A percentile compares a stretch with the other conserved stretches of the same genome.
Conservation (phyloP, 768 basidiomycete genomes). For the Termitomyces sp. region DNA sequence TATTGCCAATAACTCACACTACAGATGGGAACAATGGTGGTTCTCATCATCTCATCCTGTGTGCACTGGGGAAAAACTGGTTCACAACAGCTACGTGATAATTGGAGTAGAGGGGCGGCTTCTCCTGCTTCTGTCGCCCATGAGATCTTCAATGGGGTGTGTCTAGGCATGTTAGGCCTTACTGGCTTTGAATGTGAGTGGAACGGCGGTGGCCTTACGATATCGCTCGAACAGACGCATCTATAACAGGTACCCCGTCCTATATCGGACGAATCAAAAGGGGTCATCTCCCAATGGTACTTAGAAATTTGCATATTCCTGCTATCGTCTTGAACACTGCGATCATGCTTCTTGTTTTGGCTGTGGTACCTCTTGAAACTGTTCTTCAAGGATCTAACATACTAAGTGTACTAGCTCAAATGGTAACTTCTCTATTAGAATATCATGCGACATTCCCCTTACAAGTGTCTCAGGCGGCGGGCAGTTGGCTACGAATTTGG, state of each 20-base stretch:
- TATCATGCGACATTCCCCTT: not conserved
- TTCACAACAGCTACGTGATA: constrained; percentile 38
- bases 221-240: not conserved
- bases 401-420: constrained; percentile 56
- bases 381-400: constrained; percentile 52
- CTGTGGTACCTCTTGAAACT: constrained; percentile 46
- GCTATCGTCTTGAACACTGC: constrained; percentile 49
- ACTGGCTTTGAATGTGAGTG: constrained; percentile 67
- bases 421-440: constrained; percentile 24
- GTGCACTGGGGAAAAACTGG: constrained; percentile 51
- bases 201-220: not conserved
- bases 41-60: constrained; percentile 42
- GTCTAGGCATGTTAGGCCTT: constrained; percentile 65
- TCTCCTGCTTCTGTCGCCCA: constrained; percentile 25
- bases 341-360: constrained; percentile 56
- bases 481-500: constrained; percentile 56
- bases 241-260: constrained; percentile 46
- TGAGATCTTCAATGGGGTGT: constrained; percentile 61
- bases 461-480: constrained; percentile 36
- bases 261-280: constrained; percentile 58
- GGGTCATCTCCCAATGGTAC: constrained; percentile 48
- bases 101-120: constrained; percentile 42
- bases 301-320: constrained; percentile 61
- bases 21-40: constrained; percentile 53
- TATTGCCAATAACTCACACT: not conserved